Conservation (phyloP, 2,329 filamentous ascomycete species). For the Microdochium bolleyi region DNA sequence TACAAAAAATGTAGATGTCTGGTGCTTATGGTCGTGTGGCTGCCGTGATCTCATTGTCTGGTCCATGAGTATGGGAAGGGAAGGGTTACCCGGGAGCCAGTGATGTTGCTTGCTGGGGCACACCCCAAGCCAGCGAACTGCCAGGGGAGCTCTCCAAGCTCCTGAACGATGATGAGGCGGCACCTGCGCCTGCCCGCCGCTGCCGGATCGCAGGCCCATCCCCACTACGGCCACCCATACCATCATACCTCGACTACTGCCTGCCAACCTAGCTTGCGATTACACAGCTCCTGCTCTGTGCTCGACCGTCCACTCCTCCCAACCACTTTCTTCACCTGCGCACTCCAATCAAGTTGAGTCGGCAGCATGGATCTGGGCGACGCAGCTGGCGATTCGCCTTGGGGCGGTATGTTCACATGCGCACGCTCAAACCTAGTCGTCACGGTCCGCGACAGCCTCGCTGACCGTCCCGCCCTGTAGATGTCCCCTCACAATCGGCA, state of each 20-base stretch:
- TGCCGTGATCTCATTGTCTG: no score
- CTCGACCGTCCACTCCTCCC: background rate
- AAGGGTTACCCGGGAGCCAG: no score
- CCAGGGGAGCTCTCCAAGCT: no score
- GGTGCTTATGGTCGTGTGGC: no score
- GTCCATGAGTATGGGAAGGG: no score
- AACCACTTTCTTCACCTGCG: no score
- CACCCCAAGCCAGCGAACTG: no score
- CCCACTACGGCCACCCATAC: background rate
- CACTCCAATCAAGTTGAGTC: background rate
- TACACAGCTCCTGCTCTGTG: background rate
- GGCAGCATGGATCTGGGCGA: constrained; percentile 33
- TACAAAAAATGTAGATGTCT: no score
- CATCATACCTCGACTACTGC: background rate
- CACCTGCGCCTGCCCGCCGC: background rate
- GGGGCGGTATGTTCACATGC: constrained; percentile 27
- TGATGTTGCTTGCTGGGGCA: no score
- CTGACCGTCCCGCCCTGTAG: constrained; percentile 13
- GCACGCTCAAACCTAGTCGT: background rate
- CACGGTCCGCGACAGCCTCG: background rate
- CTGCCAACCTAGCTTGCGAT: background rate
- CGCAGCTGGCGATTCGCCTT: constrained; percentile 30
- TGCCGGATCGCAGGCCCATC: background rate
- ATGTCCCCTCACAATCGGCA: constrained; percentile 31
- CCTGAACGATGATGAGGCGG: background rate